Base-by-base conservation (phyloP, 768 basidiomycete species). In the Collybia mongolica region DNA sequence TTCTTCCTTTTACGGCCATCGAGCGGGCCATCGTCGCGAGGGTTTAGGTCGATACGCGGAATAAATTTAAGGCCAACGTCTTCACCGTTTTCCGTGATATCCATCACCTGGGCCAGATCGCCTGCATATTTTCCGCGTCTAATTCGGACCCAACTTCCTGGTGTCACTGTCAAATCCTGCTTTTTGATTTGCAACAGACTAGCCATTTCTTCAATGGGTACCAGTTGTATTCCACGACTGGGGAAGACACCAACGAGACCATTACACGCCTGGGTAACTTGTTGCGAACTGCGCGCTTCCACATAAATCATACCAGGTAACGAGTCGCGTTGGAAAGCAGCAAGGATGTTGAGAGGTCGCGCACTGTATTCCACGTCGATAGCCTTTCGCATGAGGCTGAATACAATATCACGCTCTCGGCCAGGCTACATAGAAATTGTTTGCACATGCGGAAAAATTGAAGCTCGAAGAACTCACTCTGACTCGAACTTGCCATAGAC, bases 151-250 rank as follows among this genome's bases (percentile, higher is more conserved):
- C 97, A 99, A 58, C 84, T 90, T 17, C 93, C 93, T 0, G 86
- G 84, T 15, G 81, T 82, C 37, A 98, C 81, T 0, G 88, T 88
- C 40, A 87, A 71, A 54, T 94, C 92, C 63, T 94, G 89, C 72
- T 95, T 95, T 75, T 95, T 98, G 61, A 97, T 97, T 64, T 92
- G 90, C 57, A 98, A 77, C 32, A 98, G 73, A 52, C 90, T 92
- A 15, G 97, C 93, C 95, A 98, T 98, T 73, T 99, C 97, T 60
- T 95, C 90, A 51, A 98, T 93, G 6, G 94, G 94, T 0, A 98
- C 94, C 28, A 97, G 80, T 17, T 79, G 77, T 54, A 93, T 82
- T 14, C 90, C 90, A 44, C 89, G 84, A 60, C 81, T 84, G 23
- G 84, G 80, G 66, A 93, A 99, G 47, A 98, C 84, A 45, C 95